Base-by-base conservation (phyloP, 192 early-diverging fungal species). In the Haplosporangium gracile region DNA sequence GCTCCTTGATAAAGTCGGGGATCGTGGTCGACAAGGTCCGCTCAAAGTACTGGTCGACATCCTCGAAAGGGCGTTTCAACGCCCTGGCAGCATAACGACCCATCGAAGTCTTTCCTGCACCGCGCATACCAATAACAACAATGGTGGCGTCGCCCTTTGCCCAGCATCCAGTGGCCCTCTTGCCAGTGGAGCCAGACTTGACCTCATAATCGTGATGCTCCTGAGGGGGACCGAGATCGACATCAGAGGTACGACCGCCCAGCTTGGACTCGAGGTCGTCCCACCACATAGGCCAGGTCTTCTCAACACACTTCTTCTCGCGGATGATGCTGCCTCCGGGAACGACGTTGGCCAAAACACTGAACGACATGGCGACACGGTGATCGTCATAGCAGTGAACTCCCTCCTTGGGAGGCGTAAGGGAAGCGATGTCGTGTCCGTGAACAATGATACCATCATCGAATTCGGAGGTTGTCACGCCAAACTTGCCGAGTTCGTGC, bases 211-310 rank as follows among this genome's bases (percentile, higher is more conserved):
- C 80, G 22, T 86, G 69, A 38, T 84, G 80, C 10, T 90, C 70
- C 5, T 69, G 38, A 36, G 71, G 68, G 70, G 86, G 68, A 36
- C 88, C 90, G 42, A 86, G 87, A 85, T 95, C 91, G 45, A 92
- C 68, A 71, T 95, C 96, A 8, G 90, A 81, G 5, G 89, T 81
- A 9, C 89, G 88, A 10, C 94, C 95, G 32, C 94, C 94, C 51
- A 99, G 89, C 36, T 93, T 93, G 78, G 94, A 92, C 68, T 96
- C 95, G 15, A 99, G 90, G 55, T 95, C 93, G 76, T 99, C 98
- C 98, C 98, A 99, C 98, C 98, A 99, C 70, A 91, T 93, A 36
- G 98, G 98, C 98, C 98, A 99, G 2, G 98, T 99, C 91, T 99
- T 99, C 84, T 97, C 98, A 8, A 99, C 98, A 86, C 98, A 99